phyloP scores from a whole-genome alignment of 176 grass and related monocot species.

The Zoysia pacifica region DNA sequence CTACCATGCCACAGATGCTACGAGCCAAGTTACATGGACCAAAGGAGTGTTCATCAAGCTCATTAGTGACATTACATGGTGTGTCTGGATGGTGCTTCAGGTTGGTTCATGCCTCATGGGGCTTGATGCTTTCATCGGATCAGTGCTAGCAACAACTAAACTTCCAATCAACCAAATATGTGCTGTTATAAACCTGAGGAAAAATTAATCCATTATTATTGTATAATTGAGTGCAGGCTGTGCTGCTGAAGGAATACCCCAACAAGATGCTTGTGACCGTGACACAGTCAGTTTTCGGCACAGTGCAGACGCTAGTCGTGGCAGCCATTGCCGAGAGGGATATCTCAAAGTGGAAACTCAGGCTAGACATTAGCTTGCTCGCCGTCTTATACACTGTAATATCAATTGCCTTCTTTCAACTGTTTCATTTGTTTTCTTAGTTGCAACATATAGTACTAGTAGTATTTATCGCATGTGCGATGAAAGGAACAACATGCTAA shows the following conservation, averaged over 20 bases:
- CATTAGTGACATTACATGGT: conserved; percentile 44
- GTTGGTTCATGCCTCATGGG: background rate
- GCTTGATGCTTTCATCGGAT: too few species aligned
- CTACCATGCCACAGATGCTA: background rate
- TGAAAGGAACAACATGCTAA: background rate
- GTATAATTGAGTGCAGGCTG: conserved; percentile 36
- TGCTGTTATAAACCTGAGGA: too few species aligned
- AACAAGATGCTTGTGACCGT: conserved; percentile 60
- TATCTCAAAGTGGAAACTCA: conserved; percentile 51
- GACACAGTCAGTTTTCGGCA: conserved; percentile 47
- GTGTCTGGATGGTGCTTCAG: conserved; percentile 51
- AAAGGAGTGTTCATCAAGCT: conserved; percentile 60
- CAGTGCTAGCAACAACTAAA: too few species aligned
- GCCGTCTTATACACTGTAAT: conserved; percentile 39
- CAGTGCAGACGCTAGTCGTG: conserved; percentile 41
- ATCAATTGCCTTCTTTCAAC: background rate
- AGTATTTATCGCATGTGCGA: background rate
- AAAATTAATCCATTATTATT: too few species aligned
- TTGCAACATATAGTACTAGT: background rate
- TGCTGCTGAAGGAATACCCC: conserved; percentile 55
- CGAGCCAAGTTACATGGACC: conserved; percentile 38
- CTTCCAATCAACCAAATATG: too few species aligned
- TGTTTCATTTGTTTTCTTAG: background rate
- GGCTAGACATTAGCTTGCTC: conserved; percentile 37
- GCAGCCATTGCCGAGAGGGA: conserved; percentile 47